Evolutionary conservation across 139 green algal species (phyloP).

Genomic region (Closterium sp.): DNA sequence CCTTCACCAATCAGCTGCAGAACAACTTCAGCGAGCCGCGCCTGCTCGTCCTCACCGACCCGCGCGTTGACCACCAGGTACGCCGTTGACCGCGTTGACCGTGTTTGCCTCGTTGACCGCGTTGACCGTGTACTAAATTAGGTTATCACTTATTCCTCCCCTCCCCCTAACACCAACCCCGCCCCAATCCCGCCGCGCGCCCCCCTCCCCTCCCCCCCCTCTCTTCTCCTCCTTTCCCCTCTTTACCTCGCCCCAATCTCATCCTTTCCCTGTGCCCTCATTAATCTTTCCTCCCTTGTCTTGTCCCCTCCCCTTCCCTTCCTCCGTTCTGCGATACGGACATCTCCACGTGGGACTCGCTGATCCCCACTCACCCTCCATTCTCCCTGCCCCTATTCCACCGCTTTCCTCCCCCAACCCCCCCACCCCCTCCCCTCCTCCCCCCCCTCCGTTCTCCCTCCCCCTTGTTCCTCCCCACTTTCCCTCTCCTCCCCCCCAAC

Average conservation of each 20-base stretch:
- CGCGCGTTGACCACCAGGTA: conserved; percentile 69
- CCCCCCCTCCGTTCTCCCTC: too few relatives aligned
- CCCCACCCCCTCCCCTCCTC: background rate
- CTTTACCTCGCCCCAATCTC: too few relatives aligned
- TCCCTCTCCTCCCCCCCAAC: background rate
- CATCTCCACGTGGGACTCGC: conserved; percentile 92
- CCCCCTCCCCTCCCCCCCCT: background rate
- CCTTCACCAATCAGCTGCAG: conserved; percentile 99
- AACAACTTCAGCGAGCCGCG: conserved; percentile 96
- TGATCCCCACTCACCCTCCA: conserved; percentile 91
- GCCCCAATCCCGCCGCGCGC: background rate
- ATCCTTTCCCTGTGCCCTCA: too few relatives aligned
- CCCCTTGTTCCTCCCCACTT: too few relatives aligned
- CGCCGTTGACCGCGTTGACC: background rate
- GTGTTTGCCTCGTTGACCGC: background rate
- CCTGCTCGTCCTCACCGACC: conserved; percentile 94
- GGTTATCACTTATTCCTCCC: too few relatives aligned
- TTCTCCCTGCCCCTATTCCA: background rate
- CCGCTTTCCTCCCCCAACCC: background rate
- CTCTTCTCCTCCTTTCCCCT: too few relatives aligned
- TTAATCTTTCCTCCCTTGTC: too few relatives aligned
- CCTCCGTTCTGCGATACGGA: conserved; percentile 96
- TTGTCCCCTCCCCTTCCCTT: too few relatives aligned
- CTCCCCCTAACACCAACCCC: too few relatives aligned
- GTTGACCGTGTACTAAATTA: background rate